Evolutionary conservation across 371 early-diverging fungal genomes (phyloP).

Genomic region (Basidiobolus meristosporus): DNA sequence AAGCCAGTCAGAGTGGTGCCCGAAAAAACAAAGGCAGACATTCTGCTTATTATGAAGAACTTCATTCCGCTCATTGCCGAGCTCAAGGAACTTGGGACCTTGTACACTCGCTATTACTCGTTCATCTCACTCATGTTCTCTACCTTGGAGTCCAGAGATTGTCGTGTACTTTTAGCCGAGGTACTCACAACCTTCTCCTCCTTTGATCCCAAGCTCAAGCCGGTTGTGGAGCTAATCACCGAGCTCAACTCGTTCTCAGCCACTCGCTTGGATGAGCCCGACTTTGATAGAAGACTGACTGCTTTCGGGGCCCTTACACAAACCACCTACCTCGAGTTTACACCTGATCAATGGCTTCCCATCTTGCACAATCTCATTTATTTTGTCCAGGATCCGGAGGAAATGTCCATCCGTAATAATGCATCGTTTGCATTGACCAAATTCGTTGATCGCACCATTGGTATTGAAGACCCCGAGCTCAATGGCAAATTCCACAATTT

Average conservation of each 20-base stretch:
- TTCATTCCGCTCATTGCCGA: slow-evolving; percentile 15
- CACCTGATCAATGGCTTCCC: slow-evolving; percentile 69
- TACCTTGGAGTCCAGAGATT: slow-evolving; percentile 24
- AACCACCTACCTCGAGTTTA: slow-evolving; percentile 29
- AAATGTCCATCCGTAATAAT: slow-evolving; percentile 72
- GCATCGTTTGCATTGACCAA: slow-evolving; percentile 47
- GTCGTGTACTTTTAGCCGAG: slow-evolving; percentile 29
- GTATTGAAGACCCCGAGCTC: not conserved
- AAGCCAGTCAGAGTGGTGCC: slow-evolving; percentile 46
- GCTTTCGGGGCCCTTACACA: slow-evolving; percentile 55
- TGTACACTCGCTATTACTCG: slow-evolving; percentile 31
- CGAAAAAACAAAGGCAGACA: slow-evolving; percentile 64
- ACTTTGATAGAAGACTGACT: slow-evolving; percentile 63
- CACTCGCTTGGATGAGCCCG: slow-evolving; percentile 66
- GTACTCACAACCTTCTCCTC: slow-evolving; percentile 41
- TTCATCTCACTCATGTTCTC: slow-evolving; percentile 34
- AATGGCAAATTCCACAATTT: slow-evolving; percentile 8
- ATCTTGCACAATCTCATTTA: slow-evolving; percentile 70
- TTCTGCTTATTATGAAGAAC: slow-evolving; percentile 55
- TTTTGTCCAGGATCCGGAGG: slow-evolving; percentile 60
- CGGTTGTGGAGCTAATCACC: slow-evolving; percentile 28
- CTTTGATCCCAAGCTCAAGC: slow-evolving; percentile 25
- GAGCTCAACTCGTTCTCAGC: slow-evolving; percentile 62
- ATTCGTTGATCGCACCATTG: slow-evolving; percentile 27
- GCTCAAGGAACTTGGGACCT: slow-evolving; percentile 14